Conservation (phyloP, 164 flowering plant genomes). For the Chloranthus sessilifolius region DNA sequence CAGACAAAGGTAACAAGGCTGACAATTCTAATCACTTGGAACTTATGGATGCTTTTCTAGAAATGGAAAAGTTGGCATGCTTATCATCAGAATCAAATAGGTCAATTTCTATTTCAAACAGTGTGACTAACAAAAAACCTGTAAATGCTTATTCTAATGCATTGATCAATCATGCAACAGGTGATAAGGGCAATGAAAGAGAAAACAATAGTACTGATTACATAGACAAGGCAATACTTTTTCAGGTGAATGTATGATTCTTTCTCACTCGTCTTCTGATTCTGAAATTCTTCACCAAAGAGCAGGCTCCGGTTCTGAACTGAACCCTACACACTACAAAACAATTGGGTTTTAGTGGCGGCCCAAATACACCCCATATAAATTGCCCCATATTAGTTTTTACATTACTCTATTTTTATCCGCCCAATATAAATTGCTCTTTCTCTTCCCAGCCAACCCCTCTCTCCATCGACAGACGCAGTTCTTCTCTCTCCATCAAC, state of each 20-base stretch:
- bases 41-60: constrained; percentile 94
- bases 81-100: constrained; percentile 45
- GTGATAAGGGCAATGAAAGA: constrained; percentile 40
- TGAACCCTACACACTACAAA: too few relatives aligned
- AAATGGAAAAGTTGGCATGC: constrained; percentile 95
- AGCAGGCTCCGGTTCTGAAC: constrained; percentile 41
- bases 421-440: too few relatives aligned
- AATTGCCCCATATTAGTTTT: too few relatives aligned
- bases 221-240: constrained; percentile 80
- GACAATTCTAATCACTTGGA: constrained; percentile 51
- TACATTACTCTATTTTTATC: too few relatives aligned
- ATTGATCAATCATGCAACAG: constrained; percentile 24
- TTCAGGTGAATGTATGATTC: constrained; percentile 41
- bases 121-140: constrained; percentile 20
- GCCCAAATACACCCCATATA: too few relatives aligned
- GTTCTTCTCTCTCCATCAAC: too few relatives aligned
- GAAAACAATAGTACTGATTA: constrained; percentile 65
- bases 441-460: too few relatives aligned
- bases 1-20: constrained; percentile 38
- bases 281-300: constrained; percentile 61
- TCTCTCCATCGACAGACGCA: too few relatives aligned
- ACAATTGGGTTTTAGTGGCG: too few relatives aligned
- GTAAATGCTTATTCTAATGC: constrained; percentile 18
- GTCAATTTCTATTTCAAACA: constrained; percentile 24
- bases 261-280: constrained; percentile 52